A percentile compares a stretch with the other conserved stretches of the same genome.
phyloP scores from a whole-genome alignment of 2,329 filamentous ascomycete genomes.

The Beauveria australis region DNA sequence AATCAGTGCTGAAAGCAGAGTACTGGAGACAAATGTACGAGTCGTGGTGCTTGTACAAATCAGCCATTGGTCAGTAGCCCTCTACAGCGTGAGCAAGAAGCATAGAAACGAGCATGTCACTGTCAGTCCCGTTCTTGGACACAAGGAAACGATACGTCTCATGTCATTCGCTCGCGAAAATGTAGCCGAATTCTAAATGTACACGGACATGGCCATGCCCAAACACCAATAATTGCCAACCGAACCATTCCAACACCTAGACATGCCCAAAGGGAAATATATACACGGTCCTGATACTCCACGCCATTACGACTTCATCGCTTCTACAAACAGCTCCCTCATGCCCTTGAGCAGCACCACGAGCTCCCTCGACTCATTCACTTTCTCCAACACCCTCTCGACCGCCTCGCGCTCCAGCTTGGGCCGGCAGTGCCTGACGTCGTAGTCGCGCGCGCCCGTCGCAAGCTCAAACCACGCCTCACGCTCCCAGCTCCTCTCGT shows the following conservation, averaged over 20 bases:
- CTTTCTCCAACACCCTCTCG: conserved; percentile 64
- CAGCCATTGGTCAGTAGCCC: neutral
- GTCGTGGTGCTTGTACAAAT: too few relatives aligned
- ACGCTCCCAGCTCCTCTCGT: conserved; percentile 78
- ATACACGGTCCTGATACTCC: neutral
- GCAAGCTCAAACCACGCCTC: conserved; percentile 93
- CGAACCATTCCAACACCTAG: neutral
- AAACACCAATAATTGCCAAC: neutral
- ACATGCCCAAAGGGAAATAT: neutral
- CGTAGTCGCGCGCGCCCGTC: conserved; percentile 74
- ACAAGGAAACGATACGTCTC: neutral
- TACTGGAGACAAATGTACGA: too few relatives aligned
- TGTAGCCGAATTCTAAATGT: neutral
- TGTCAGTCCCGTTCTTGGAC: neutral
- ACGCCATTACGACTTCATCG: conserved; percentile 40
- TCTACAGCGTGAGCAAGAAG: neutral
- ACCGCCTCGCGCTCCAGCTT: conserved; percentile 73
- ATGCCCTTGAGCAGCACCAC: conserved; percentile 70
- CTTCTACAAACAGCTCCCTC: conserved; percentile 68
- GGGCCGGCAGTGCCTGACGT: conserved; percentile 71
- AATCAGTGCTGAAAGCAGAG: too few relatives aligned
- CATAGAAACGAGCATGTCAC: neutral
- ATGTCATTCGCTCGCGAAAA: neutral
- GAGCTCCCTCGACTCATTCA: conserved; percentile 75
- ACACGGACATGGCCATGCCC: neutral